phyloP scores from a whole-genome alignment of 352 stramenopile genomes.

The Blastocystis sp. region DNA sequence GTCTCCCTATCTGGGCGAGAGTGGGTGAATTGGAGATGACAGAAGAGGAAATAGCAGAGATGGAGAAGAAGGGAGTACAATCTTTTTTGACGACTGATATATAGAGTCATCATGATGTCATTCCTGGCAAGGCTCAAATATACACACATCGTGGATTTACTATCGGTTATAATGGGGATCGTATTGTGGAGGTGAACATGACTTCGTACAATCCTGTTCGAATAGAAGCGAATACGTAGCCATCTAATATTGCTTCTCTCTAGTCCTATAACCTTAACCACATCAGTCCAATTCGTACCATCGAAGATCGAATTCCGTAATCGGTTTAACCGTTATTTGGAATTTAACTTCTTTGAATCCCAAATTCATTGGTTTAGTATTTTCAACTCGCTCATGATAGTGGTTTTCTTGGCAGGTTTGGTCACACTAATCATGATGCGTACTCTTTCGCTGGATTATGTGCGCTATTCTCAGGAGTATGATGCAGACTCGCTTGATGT shows the following conservation, averaged over 20 bases:
- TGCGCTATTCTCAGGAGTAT: conserved; percentile 75
- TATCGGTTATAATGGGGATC: conserved; percentile 89
- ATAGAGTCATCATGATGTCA: conserved; percentile 59
- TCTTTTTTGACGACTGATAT: conserved; percentile 13
- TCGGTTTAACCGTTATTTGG: conserved; percentile 92
- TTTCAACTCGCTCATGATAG: conserved; percentile 95
- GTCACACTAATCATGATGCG: conserved; percentile 85
- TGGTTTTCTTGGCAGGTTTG: conserved; percentile 87
- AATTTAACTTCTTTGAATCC: conserved; percentile 98
- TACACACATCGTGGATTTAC: conserved; percentile 92
- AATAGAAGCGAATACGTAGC: conserved; percentile 68
- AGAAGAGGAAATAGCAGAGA: conserved; percentile 75
- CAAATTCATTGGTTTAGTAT: conserved; percentile 96
- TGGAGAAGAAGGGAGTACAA: conserved; percentile 71
- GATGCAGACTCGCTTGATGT: conserved; percentile 64
- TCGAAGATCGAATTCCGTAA: conserved; percentile 86
- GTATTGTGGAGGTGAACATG: conserved; percentile 96
- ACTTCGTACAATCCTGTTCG: conserved; percentile 79
- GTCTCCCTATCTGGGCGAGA: conserved; percentile 94
- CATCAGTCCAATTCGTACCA: conserved; percentile 80
- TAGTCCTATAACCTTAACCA: conserved; percentile 80
- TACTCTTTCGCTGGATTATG: conserved; percentile 87
- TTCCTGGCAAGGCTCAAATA: conserved; percentile 70
- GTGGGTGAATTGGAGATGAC: conserved; percentile 89
- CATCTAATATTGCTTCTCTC: not conserved